These are phyloP conservation scores for Fomitopsis schrenkii DNA, from an alignment of 1,284 basidiomycete genomes.

Conservation along the genomic window DNA sequence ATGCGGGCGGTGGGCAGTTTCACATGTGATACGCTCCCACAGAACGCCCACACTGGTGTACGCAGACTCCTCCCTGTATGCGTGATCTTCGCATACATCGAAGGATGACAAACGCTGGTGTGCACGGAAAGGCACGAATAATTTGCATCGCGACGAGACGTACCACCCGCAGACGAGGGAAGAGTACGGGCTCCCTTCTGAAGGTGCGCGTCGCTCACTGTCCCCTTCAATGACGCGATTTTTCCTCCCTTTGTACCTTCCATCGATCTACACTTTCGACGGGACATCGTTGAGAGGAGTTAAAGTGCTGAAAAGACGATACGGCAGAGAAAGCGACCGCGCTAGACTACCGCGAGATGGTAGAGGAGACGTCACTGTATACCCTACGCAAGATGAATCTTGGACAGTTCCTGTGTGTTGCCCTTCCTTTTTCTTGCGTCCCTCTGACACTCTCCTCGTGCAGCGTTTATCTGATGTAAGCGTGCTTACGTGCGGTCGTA, in stretches of 20 bases:
- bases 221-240: too few species aligned
- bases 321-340: conserved; percentile 14
- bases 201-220: neutral
- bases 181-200: conserved; percentile 28
- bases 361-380: conserved; percentile 54
- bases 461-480: conserved; percentile 33
- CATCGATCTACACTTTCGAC: too few species aligned
- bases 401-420: conserved; percentile 40
- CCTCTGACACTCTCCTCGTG: conserved; percentile 19
- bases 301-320: too few species aligned
- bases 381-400: conserved; percentile 49
- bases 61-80: too few species aligned
- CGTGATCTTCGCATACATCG: too few species aligned
- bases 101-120: too few species aligned
- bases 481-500: neutral
- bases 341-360: conserved; percentile 30
- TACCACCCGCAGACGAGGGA: conserved; percentile 29
- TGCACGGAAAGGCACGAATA: conserved; percentile 28
- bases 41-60: too few species aligned
- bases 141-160: conserved; percentile 31
- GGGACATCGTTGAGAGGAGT: too few species aligned
- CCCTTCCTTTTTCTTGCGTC: neutral
- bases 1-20: too few species aligned
- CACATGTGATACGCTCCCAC: too few species aligned
- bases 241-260: too few species aligned